Base-by-base conservation (phyloP, 2,329 filamentous ascomycete genomes). In the Claviceps africana region DNA sequence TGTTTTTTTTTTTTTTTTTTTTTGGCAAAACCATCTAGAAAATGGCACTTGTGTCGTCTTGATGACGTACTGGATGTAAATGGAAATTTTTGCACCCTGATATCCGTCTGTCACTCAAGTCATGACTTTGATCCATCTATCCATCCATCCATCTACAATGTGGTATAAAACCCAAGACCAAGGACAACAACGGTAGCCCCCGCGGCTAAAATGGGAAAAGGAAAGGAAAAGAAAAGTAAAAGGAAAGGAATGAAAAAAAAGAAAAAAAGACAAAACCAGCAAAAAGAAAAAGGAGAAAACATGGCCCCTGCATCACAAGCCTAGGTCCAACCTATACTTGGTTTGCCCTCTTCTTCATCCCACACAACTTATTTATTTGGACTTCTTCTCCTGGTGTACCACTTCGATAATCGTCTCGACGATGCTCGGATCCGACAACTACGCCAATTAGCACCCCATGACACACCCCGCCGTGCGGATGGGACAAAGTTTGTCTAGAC, bases 351-450 rank as follows among this genome's bases (percentile, higher is more conserved):
- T 53, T 19, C 9, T 42, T 48, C 13, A 22, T 13, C 31, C 3
- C 25, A 7, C 25, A 5, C 17, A 35, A 21, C 28, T 37, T 33
- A 2, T 35, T 43, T 19, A 51, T 31, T 69, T 67, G 78, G 22
- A 25, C 45, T 66, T 77, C 65, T 68, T 74, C 48, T 72, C 67
- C 58, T 79, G 75, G 61, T 91, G 85, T 51, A 96, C 91, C 47
- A 77, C 80, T 56, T 79, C 71, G 66, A 97, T 95, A 65, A 98
- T 96, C 73, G 84, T 91, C 47, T 85, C 82, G 28, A 98, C 91
- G 25, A 97, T 84, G 55, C 75, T 81, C 47, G 93, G 93, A 67
- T 98, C 90, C 55, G 88, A 93, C 50, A 97, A 79, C 84, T 94
- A 59, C 40, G 42, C n/a, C 3, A 22, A 22, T 53, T 44, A 51